Base-by-base conservation (phyloP, 2,329 filamentous ascomycete genomes). In the Fusarium sororula region DNA sequence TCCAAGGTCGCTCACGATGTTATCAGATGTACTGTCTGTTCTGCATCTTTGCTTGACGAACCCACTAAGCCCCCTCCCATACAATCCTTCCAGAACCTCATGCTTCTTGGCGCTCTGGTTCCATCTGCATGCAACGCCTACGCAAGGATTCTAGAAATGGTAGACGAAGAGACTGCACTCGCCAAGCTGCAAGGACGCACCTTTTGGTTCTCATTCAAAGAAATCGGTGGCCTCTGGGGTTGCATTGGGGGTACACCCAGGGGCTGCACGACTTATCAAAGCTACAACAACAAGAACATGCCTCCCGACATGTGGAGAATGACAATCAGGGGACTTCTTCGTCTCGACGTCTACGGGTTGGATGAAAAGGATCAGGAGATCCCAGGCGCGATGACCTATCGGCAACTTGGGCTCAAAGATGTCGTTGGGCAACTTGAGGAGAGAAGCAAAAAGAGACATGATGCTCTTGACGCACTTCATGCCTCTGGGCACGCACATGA, bases 71-170 rank as follows among this genome's bases (percentile, higher is more conserved):
- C 81, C 2, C 81, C 83, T 3, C 82, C 85, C 28, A 84, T 90
- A 57, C 85, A 88, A 58, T 75, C 83, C 37, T 88, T 89, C 69
- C 90, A 91, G 77, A 90, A 85, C 76, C 83, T 87, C 56, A 90
- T 91, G 88, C 83, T 90, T 59, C 82, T 91, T 8, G 88, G 85
- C 12, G 86, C 89, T 5, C 84, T 91, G 37, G 81, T 91, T 7
- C 89, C 89, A 4, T 87, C 88, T 14, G 85, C 89, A 50, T 88
- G 87, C 60, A 87, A 90, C 77, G 87, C 88, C 13, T 91, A 91
- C 82, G 84, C 84, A 62, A 82, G 80, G 35, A 87, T 92, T 53
- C 82, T 91, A 18, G 80, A 81, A 55, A 84, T 89, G 81, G 83
- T 91, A 13, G 89, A 91, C 70, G 78, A 78, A n/a, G 87, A 90